Conservation (phyloP, 768 basidiomycete species). For the Asterophora parasitica region DNA sequence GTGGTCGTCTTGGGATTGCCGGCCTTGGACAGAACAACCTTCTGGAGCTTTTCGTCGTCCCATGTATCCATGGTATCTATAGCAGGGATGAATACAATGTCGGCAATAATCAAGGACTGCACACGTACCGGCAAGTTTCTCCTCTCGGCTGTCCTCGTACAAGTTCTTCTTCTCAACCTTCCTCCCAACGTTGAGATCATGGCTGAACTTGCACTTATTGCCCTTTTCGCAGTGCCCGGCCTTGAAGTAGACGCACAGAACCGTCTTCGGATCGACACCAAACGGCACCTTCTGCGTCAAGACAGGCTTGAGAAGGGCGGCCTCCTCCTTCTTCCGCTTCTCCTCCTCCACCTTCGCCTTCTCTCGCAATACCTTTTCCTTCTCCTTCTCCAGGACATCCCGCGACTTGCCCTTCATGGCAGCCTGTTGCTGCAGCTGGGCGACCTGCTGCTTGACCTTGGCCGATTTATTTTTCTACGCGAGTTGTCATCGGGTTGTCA, state of each 20-base stretch:
- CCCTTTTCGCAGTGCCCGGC: constrained; percentile 93
- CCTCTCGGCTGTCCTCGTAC: constrained; percentile 84
- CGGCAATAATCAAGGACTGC: background rate
- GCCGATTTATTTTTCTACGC: constrained; percentile 88
- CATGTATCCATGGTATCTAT: constrained; percentile 96
- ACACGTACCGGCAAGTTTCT: constrained; percentile 63
- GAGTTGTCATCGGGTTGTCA: constrained; percentile 10
- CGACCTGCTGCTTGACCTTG: constrained; percentile 86
- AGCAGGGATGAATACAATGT: background rate
- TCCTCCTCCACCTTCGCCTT: constrained; percentile 78
- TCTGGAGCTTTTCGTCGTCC: constrained; percentile 91
- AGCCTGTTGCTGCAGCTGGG: constrained; percentile 74
- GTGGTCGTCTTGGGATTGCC: constrained; percentile 92
- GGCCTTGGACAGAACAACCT: constrained; percentile 81
- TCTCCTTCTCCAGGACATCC: constrained; percentile 77
- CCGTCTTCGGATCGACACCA: constrained; percentile 93
- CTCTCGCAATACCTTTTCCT: constrained; percentile 71
- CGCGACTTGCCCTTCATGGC: constrained; percentile 74
- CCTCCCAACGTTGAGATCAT: constrained; percentile 82
- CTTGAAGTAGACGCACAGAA: constrained; percentile 91
- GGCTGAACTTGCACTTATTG: constrained; percentile 94
- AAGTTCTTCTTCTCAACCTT: constrained; percentile 95
- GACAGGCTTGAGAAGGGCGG: constrained; percentile 75
- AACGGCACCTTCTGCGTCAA: constrained; percentile 86
- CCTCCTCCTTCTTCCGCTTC: constrained; percentile 81